phyloP scores from a whole-genome alignment of 768 basidiomycete species.

The Suillus occidentalis region DNA sequence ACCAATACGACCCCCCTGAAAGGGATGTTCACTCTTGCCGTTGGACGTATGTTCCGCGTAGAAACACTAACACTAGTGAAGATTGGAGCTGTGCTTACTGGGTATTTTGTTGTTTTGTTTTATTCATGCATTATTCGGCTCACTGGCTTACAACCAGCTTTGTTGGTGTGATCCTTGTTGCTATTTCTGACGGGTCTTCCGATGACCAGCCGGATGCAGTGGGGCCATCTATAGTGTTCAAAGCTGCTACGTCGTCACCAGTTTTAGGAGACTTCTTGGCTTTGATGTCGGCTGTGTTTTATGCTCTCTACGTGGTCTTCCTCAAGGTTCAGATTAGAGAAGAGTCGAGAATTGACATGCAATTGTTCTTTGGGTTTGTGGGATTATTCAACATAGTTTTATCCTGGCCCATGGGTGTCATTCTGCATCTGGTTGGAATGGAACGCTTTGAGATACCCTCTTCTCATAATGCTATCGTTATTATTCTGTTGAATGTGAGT shows the following conservation, averaged over 20 bases:
- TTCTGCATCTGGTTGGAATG: slow-evolving; percentile 70
- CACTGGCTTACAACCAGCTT: slow-evolving; percentile 49
- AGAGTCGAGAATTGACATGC: slow-evolving; percentile 88
- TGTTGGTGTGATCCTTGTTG: slow-evolving; percentile 83
- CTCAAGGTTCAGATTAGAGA: slow-evolving; percentile 83
- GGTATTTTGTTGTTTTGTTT: slow-evolving; percentile 46
- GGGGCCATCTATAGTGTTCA: slow-evolving; percentile 12
- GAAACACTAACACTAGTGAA: slow-evolving; percentile 76
- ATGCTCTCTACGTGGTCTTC: slow-evolving; percentile 85
- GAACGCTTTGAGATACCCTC: slow-evolving; percentile 77
- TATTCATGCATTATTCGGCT: background rate
- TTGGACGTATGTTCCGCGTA: slow-evolving; percentile 81
- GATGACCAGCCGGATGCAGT: slow-evolving; percentile 6
- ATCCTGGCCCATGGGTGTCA: slow-evolving; percentile 74
- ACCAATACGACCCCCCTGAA: slow-evolving; percentile 3
- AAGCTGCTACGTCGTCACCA: slow-evolving; percentile 26
- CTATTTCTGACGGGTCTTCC: slow-evolving; percentile 70
- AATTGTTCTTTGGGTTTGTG: slow-evolving; percentile 93
- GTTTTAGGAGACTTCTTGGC: slow-evolving; percentile 79
- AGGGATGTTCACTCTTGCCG: slow-evolving; percentile 92
- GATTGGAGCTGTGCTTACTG: slow-evolving; percentile 72
- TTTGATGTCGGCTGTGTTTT: slow-evolving; percentile 82
- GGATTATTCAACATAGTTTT: slow-evolving; percentile 80
- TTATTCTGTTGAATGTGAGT: slow-evolving; percentile 57
- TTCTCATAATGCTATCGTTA: slow-evolving; percentile 45